Percentiles rank a stretch among this genome's conserved stretches.
These are phyloP conservation scores for Capsicum chinense DNA, from an alignment of 257 asterid genomes.

Conservation along the genomic window DNA sequence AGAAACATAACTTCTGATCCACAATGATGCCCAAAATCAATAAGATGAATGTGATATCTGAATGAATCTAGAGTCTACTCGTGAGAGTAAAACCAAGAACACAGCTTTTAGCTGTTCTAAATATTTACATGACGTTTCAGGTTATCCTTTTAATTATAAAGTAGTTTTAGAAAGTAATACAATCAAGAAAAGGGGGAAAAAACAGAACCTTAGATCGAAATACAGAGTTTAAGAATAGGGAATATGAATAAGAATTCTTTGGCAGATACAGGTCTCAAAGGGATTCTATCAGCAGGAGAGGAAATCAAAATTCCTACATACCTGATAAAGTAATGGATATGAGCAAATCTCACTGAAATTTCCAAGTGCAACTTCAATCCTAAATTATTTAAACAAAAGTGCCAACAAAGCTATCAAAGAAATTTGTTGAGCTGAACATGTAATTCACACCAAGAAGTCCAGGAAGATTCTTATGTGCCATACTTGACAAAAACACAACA, in stretches of 20 bases:
- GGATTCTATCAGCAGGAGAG: conserved; percentile 64
- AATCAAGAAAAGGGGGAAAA: background rate
- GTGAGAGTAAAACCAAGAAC: background rate
- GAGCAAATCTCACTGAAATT: conserved; percentile 29
- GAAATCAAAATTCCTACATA: conserved; percentile 92
- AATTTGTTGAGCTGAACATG: background rate
- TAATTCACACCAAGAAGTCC: conserved; percentile 16
- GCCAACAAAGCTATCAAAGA: conserved; percentile 21
- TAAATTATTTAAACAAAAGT: conserved; percentile 1
- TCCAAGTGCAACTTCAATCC: conserved; percentile 19
- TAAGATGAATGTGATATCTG: background rate
- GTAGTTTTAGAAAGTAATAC: background rate
- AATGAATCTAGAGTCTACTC: background rate
- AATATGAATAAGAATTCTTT: conserved; percentile 11
- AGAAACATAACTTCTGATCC: conserved; percentile 13
- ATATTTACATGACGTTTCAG: background rate
- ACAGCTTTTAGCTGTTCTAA: background rate
- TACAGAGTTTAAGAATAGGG: background rate
- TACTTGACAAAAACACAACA: conserved; percentile 23
- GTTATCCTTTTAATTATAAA: background rate
- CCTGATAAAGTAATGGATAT: conserved; percentile 53
- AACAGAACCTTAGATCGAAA: background rate
- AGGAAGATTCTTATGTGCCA: background rate
- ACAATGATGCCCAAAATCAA: conserved; percentile 2
- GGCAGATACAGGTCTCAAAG: conserved; percentile 79